Evolutionary conservation across 805 yeast genomes (phyloP), one percentile per base, ranked within the genome.

Genomic region (Monosporozyma yasuniensis): DNA sequence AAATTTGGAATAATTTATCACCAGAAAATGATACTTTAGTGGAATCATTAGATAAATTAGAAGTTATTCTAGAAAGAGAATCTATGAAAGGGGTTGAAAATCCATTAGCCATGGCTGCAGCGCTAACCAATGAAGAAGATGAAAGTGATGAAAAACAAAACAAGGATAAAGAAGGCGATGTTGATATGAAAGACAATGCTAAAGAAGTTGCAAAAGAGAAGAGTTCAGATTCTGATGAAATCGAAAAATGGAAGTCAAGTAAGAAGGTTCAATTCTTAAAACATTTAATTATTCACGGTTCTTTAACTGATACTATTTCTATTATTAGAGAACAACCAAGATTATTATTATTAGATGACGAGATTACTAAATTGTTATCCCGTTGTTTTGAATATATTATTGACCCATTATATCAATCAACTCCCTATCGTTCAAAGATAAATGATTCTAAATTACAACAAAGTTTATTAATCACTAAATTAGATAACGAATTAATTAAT

Each of bases 41-140:
- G 0, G 57, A 58, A 9, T 67, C 80, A 27, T 74, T 79, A 37
- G 67, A 66, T 1, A 60, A 62, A 3, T 76, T 79, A 60, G 73
- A 76, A 35, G 67, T 69, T 28, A 70, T 73, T 9, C 61, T 77
- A 50, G 80, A 81, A 14, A 78, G 78, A 11, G 76, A 79, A 51
- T 78, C 85, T 0, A 72, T 74, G 57, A 71, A 72, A 53, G 83
- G 90, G 0, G 75, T 78, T 22, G 83, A 87, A 0, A 86, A 84
- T 53, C 95, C 96, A 0, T 68, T 90, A 46, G 93, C 97, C 0
- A 63, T 89, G 56, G 96, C 96, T 5, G 93, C 93, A 9, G 95
- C 96, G 0, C 70, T 90, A 37, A 72, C 75, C 3, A 81, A 79
- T 37, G 91, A 84, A 34, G 86, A 79, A 18, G 84, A 78, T 22